Base-by-base conservation (phyloP, 179 eudicot genomes). In the Monotropa hypopitys region DNA sequence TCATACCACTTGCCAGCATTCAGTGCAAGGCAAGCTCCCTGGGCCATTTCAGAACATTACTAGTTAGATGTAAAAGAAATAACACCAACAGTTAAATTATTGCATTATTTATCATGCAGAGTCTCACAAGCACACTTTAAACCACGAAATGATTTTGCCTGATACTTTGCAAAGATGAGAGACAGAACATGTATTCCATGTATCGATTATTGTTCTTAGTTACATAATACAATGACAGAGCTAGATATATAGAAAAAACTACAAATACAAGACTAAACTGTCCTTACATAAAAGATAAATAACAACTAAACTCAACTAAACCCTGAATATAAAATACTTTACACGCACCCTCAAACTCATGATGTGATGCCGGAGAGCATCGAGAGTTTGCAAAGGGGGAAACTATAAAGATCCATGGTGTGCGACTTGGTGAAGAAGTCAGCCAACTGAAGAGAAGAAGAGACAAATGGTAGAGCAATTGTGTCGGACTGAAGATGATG, bases 21-120 rank as follows among this genome's bases (percentile, higher is more conserved):
- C 46, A 95, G 78, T 42, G 99, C 91, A 84, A 92, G 79, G 85
- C 95, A 95, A 32, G 93, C 97, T 76, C 99, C 97, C 99, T 95
- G 81, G 54, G 79, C 45, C 56, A 76, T 76, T 76, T 70, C 56
- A 76, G 57, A 74, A 67, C 46, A 59, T 51, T 56, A 54, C 18
- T 45, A n/a, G 49, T 61, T 23, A 77, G 74, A 66, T 67, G 35
- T 35, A 51, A 46, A 46, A 46, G 20, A 62, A 33, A 54, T 76
- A 10, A 18, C 57, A 3, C n/a, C 30, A 76, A 66, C 50, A 46
- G 62, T 67, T 33, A 35, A 20, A 32, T 21, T 30, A 45, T 32
- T 46, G 9, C 13, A 45, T 2, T 32, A 76, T 61, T 4, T 28
- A 61, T 7, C 35, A 12, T 61, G 8, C 12, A 4, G 20, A 61